Evolutionary conservation across 306 rosid genomes (phyloP), one percentile per base, ranked within the genome.

Genomic region (Biancaea sappan): DNA sequence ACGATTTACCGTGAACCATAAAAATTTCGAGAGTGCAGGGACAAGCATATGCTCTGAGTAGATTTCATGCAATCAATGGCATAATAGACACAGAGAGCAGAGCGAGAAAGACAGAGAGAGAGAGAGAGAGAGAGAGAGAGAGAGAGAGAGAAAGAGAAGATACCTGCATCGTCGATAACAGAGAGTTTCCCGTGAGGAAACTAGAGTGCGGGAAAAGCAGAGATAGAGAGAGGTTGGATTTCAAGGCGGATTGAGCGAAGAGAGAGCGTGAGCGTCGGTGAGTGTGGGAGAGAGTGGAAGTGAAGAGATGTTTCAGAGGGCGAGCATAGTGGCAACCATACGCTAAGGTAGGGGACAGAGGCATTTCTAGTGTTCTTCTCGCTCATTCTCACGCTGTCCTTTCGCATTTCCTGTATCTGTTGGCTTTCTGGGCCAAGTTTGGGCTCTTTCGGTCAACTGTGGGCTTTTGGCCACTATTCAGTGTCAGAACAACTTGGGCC

Each of bases 171-270:
- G 64, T 40, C 37, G 60, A 40, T 57, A 86, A 79, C 76, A 60
- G 80, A 43, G 84, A 70, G 83, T 89, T 86, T 0, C 98, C 88
- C 86, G 97, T 86, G 74, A 87, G 58, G 84, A 91, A 88, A 86
- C 69, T 81, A 72, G 89, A 85, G 81, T 47, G 77, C 26, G 69
- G 83, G 66, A 84, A 81, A 56, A 52, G 72, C 50, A 77, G 78
- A 53, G 66, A 81, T 76, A 78, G 73, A 54, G 69, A 76, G 72
- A 75, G 14, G 51, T 60, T 19, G 40, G 77, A 2, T 32, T 48
- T 25, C 29, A 16, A 10, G 24, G 69, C 38, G 9, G 73, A 79
- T 26, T 24, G 80, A 37, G 74, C 37, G 1, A 34, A 28, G 11
- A 21, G 53, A 22, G 79, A 71, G 9, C 66, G 46, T 4, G 80